Conservation (phyloP, 129 eudicot genomes). For the Silybum marianum region DNA sequence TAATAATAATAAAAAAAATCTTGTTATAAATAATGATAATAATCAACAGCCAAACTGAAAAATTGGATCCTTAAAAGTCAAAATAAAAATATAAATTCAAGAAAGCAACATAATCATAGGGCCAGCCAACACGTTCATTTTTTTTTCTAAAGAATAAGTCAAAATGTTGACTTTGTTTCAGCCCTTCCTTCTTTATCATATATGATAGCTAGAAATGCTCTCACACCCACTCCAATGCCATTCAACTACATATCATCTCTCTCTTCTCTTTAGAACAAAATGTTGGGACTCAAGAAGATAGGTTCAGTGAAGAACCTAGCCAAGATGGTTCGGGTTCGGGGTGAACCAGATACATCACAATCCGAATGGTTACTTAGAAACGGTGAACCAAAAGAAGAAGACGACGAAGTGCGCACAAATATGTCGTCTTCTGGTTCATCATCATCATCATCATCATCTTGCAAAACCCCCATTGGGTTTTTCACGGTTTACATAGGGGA, state of each 20-base stretch:
- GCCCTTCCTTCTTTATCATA: constrained; percentile 29
- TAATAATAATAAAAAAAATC: no score
- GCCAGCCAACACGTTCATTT: constrained; percentile 39
- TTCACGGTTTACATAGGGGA: constrained; percentile 77
- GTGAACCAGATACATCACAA: constrained; percentile 20
- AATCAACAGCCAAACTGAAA: no score
- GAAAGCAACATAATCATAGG: not conserved
- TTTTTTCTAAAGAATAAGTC: constrained; percentile 23
- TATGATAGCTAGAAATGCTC: constrained; percentile 21
- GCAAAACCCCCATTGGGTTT: constrained; percentile 59
- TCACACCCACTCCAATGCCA: constrained; percentile 23
- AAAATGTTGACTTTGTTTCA: constrained; percentile 24
- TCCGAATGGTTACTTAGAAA: constrained; percentile 39
- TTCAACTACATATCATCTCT: constrained; percentile 7
- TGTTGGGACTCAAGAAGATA: constrained; percentile 60
- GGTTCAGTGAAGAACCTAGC: constrained; percentile 68
- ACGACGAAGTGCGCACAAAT: no score
- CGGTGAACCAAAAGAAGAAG: constrained; percentile 4
- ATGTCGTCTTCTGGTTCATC: constrained; percentile 23
- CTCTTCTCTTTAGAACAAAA: constrained; percentile 24
- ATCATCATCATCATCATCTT: constrained; percentile 27
- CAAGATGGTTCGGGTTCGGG: constrained; percentile 52
- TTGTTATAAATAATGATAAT: no score
- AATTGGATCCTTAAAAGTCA: constrained; percentile 13
- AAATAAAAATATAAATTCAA: constrained; percentile 24